Evolutionary conservation across 2,329 filamentous ascomycete genomes (phyloP), one percentile per base, ranked within the genome.

Genomic region (Calonectria pteridis): DNA sequence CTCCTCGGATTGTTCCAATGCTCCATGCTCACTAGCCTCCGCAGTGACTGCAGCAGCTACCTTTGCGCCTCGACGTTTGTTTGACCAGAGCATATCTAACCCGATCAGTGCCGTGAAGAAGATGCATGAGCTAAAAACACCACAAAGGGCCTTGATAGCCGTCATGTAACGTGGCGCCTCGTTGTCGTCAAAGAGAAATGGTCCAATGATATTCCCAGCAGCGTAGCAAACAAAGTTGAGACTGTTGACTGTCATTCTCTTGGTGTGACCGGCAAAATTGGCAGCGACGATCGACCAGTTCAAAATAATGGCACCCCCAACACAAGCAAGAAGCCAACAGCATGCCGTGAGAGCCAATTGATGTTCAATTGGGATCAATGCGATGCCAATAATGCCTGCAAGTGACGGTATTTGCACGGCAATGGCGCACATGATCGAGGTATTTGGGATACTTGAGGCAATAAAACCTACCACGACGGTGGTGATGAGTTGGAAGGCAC

Each of bases 291-390:
- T 75, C 29, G 88, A 89, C 88, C 88, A 90, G 46, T 83, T 88
- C 1, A 90, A 75, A 49, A 90, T 86, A 3, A 90, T 85, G 0
- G 88, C 86, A 0, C 87, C 86, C 6, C 88, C 88, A 49, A 89
- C 73, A 3, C 89, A 82, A 51, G 87, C 87, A 73, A 89, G 87
- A 16, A 90, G 79, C 88, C 88, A 90, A 10, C 87, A 88, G 76
- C 88, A 89, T n/a, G 83, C 88, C 0, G 89, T 87, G 2, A 90
- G 84, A 2, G 85, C 86, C 82, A 88, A 84, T 67, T 85, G 86
- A 63, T 89, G 84, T 4, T 85, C 79, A 4, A 88, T 80, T 26
- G 81, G 77, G 20, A 88, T 89, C 33, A 87, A 85, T 1, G 87
- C 83, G 71, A 90, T 88, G 6, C 88, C 88, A 1, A 89, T 82